Evolutionary conservation across 768 basidiomycete genomes (phyloP).

Genomic region (Amanita exitialis): DNA sequence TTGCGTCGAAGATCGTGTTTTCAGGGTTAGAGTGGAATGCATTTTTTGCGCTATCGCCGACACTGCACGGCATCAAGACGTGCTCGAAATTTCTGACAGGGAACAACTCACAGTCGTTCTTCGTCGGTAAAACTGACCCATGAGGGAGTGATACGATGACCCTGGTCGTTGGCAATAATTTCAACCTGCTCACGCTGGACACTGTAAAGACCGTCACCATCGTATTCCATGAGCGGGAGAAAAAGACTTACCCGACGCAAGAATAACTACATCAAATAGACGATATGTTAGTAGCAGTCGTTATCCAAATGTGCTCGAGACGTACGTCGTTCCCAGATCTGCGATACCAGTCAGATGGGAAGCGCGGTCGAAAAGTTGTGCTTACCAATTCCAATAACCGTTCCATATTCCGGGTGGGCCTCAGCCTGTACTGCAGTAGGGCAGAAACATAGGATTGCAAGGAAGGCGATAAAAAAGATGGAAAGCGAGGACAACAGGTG

Average conservation of each 20-base stretch:
- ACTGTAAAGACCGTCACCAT: conserved; percentile 16
- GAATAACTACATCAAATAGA: conserved; percentile 46
- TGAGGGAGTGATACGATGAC: conserved; percentile 85
- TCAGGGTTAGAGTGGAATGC: conserved; percentile 84
- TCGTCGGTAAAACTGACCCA: conserved; percentile 89
- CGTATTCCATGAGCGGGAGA: background rate
- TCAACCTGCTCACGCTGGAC: conserved; percentile 46
- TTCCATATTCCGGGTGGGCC: conserved; percentile 53
- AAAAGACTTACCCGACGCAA: conserved; percentile 32
- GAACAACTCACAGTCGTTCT: conserved; percentile 53
- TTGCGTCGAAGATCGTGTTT: conserved; percentile 96
- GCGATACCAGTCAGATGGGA: conserved; percentile 2
- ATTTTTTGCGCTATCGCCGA: conserved; percentile 97
- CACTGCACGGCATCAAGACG: conserved; percentile 26
- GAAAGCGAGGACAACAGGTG: conserved; percentile 30
- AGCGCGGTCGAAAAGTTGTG: conserved; percentile 1
- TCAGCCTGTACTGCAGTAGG: conserved; percentile 49
- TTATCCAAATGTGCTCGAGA: background rate
- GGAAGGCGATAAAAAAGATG: conserved; percentile 35
- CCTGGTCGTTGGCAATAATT: conserved; percentile 87
- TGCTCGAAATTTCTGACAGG: background rate
- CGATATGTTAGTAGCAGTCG: background rate
- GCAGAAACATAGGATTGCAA: conserved; percentile 58
- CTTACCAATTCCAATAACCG: conserved; percentile 75
- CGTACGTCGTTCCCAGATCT: conserved; percentile 76